Evolutionary conservation across 1,139 yeast species (phyloP), one percentile per base, ranked within the genome.

Genomic region (Suhomyces ambrosiae): DNA sequence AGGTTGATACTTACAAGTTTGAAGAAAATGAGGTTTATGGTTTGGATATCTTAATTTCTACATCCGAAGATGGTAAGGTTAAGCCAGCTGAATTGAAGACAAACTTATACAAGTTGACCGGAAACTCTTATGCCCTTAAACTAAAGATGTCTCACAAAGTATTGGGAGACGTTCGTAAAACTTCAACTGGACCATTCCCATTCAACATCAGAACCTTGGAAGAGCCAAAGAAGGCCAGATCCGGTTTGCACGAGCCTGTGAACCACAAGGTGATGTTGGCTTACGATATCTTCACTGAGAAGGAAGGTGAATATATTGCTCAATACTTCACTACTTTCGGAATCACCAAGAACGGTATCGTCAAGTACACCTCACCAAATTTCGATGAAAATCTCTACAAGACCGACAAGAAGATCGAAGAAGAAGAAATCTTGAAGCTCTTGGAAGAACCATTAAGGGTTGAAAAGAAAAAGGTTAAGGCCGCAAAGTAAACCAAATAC

Each of bases 11-110:
- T 35, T 66, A 69, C 58, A 79, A 76, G 54, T 84, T 85, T 52
- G 88, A 79, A 59, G 87, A 80, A 59, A 81, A 82, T 56, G 90
- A 85, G 58, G 92, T 85, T 30, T 85, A 79, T 58, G 94, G 92
- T 35, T 69, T 85, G 52, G 94, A 85, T 55, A 74, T 85, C 44
- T 73, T 85, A 51, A 73, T 85, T 47, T 76, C 87, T 18, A 72
- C 88, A 35, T 79, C 83, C 13, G 76, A 71, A 40, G 80, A 77
- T 34, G 94, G 94, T 46, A 82, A 83, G 68, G 85, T 82, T 46
- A 76, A 77, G 59, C 65, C 68, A 45, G 70, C 82, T 36, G 76
- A 79, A 48, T 72, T 74, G 57, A 77, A 78, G 56, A 84, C 94
- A 47, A 76, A 89, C 27, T 71, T 86, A 52, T 85, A 76, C 75